Conservation (phyloP, 2,329 filamentous ascomycete species). For the Trichoderma semiorbis region DNA sequence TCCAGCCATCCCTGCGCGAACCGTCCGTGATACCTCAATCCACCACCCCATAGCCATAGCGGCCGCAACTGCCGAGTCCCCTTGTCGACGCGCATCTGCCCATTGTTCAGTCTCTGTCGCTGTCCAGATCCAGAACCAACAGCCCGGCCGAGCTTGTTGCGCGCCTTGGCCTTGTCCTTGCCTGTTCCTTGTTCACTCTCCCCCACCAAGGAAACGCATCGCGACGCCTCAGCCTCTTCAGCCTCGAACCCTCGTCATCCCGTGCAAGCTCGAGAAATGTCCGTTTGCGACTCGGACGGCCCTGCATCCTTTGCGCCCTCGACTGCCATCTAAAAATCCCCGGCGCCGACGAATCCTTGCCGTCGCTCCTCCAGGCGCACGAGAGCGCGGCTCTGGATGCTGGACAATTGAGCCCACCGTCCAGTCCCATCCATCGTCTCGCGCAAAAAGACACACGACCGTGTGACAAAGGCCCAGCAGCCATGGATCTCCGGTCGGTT, state of each 20-base stretch:
- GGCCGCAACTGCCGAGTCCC: not conserved
- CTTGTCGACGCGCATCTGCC: slow-evolving; percentile 17
- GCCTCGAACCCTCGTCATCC: slow-evolving; percentile 13
- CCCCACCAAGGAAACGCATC: slow-evolving; percentile 16
- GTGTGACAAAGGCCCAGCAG: slow-evolving; percentile 13
- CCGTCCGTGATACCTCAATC: not conserved
- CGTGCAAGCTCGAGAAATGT: slow-evolving; percentile 26
- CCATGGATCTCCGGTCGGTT: slow-evolving; percentile 53
- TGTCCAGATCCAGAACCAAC: too few species aligned
- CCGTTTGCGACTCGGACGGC: slow-evolving; percentile 23
- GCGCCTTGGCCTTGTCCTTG: slow-evolving; percentile 5
- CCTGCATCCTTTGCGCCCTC: slow-evolving; percentile 20
- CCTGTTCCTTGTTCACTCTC: not conserved
- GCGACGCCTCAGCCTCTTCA: slow-evolving; percentile 17
- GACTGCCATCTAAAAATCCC: slow-evolving; percentile 13
- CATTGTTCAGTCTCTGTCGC: not conserved
- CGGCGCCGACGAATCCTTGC: not conserved
- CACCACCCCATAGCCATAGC: not conserved
- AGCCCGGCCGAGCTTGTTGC: slow-evolving; percentile 1
- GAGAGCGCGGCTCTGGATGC: slow-evolving; percentile 6
- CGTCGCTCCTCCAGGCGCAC: slow-evolving; percentile 16
- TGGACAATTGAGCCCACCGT: slow-evolving; percentile 14
- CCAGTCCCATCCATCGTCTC: slow-evolving; percentile 13
- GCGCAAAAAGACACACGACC: slow-evolving; percentile 8
- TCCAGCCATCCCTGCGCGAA: slow-evolving; percentile 13